Conservation (phyloP, 345 rosid genomes). For the Salix caprea region DNA sequence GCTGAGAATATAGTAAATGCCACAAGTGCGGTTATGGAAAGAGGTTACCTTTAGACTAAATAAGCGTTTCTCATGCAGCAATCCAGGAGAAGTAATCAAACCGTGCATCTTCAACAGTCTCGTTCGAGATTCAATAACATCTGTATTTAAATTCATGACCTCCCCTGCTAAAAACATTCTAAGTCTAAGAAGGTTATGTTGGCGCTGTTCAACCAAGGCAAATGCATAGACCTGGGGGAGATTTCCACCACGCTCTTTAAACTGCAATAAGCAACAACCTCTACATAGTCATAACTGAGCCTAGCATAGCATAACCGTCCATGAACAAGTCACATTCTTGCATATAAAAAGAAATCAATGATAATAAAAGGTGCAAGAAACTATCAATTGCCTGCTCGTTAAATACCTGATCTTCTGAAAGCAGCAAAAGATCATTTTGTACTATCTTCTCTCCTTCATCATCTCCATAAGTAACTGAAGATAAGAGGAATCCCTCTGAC, state of each 20-base stretch:
- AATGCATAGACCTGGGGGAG: conserved; percentile 74
- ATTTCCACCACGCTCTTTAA: conserved; percentile 39
- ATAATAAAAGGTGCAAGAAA: background rate
- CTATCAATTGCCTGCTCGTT: background rate
- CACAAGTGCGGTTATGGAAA: background rate
- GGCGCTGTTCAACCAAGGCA: conserved; percentile 83
- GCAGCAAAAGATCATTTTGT: conserved; percentile 78
- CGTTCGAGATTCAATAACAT: conserved; percentile 36
- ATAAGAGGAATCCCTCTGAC: conserved; percentile 63
- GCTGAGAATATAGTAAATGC: background rate
- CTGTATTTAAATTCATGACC: conserved; percentile 38
- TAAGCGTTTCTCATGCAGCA: conserved; percentile 44
- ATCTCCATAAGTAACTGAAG: conserved; percentile 52
- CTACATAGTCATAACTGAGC: background rate
- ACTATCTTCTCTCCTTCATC: conserved; percentile 48
- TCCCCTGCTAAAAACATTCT: conserved; percentile 85
- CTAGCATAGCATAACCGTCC: background rate
- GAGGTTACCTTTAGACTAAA: conserved; percentile 62
- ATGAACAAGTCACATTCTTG: no score
- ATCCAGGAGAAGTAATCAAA: conserved; percentile 52
- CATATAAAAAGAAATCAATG: background rate
- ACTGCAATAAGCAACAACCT: conserved; percentile 38
- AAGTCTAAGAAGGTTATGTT: conserved; percentile 56
- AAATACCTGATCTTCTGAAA: conserved; percentile 71
- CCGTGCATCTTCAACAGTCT: conserved; percentile 56